Evolutionary conservation across 2,329 filamentous ascomycete species (phyloP).

Genomic region (Pseudogymnoascus sp.): DNA sequence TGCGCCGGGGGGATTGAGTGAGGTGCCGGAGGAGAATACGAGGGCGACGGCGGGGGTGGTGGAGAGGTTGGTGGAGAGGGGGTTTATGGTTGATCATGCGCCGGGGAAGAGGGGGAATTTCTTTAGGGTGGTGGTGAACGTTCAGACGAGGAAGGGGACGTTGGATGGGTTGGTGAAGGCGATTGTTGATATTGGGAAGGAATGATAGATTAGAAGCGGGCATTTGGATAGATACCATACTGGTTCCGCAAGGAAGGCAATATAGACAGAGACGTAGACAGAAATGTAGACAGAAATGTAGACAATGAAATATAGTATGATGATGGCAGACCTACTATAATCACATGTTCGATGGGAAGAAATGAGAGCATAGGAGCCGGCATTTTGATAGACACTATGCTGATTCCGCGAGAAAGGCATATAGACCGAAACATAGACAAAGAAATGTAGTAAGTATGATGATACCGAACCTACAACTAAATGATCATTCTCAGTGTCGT

Average conservation of each 20-base stretch:
- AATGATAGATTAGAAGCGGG: neutral
- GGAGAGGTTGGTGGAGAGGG: slow-evolving; percentile 43
- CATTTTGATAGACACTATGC: neutral
- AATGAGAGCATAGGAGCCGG: neutral
- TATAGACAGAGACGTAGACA: neutral
- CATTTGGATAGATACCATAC: neutral
- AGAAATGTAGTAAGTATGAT: neutral
- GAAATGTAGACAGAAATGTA: neutral
- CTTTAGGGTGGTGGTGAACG: slow-evolving; percentile 61
- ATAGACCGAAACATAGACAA: too few relatives aligned
- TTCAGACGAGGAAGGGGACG: slow-evolving; percentile 49
- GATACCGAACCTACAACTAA: neutral
- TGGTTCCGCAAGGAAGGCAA: neutral
- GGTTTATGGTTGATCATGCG: slow-evolving; percentile 57
- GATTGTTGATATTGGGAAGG: slow-evolving; percentile 35
- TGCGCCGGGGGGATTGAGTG: slow-evolving; percentile 47
- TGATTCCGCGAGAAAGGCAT: neutral
- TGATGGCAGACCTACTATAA: neutral
- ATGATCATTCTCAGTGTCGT: too few relatives aligned
- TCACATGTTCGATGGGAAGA: too few relatives aligned
- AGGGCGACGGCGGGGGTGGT: slow-evolving; percentile 47
- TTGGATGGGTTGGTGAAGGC: slow-evolving; percentile 53
- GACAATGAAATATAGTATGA: neutral
- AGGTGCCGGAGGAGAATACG: slow-evolving; percentile 39
- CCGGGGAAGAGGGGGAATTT: slow-evolving; percentile 52